phyloP scores from a whole-genome alignment of 805 yeast species.

The Hanseniaspora pseudoguilliermondii region DNA sequence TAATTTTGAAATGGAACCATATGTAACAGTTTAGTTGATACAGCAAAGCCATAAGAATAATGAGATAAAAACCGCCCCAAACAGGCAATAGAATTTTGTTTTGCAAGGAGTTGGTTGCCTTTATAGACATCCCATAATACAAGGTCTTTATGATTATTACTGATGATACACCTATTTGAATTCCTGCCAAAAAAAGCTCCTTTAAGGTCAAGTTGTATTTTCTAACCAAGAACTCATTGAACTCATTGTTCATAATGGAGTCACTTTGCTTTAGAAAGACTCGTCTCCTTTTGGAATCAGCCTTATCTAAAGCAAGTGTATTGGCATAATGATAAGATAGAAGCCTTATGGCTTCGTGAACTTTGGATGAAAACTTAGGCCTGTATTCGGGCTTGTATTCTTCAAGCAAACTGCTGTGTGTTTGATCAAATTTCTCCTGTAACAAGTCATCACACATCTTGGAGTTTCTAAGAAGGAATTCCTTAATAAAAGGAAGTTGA shows the following conservation, averaged over 20 bases:
- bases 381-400: background rate
- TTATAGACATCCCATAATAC: constrained; percentile 35
- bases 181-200: constrained; percentile 50
- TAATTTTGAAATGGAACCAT: constrained; percentile 66
- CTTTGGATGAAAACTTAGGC: constrained; percentile 6
- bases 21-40: constrained; percentile 58
- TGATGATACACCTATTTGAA: constrained; percentile 54
- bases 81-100: constrained; percentile 53
- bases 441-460: constrained; percentile 7
- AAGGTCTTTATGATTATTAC: constrained; percentile 57
- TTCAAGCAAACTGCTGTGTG: background rate
- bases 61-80: constrained; percentile 82
- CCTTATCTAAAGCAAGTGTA: background rate
- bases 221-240: constrained; percentile 25
- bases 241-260: constrained; percentile 8
- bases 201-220: constrained; percentile 24
- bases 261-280: constrained; percentile 8
- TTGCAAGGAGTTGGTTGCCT: constrained; percentile 30
- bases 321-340: constrained; percentile 7
- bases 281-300: constrained; percentile 6
- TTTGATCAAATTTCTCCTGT: constrained; percentile 7
- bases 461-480: background rate
- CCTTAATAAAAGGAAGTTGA: constrained; percentile 20
- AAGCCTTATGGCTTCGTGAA: constrained; percentile 8
- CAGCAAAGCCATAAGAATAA: constrained; percentile 45